Conservation (phyloP, 2,329 filamentous ascomycete genomes). For the Knufia fluminis region DNA sequence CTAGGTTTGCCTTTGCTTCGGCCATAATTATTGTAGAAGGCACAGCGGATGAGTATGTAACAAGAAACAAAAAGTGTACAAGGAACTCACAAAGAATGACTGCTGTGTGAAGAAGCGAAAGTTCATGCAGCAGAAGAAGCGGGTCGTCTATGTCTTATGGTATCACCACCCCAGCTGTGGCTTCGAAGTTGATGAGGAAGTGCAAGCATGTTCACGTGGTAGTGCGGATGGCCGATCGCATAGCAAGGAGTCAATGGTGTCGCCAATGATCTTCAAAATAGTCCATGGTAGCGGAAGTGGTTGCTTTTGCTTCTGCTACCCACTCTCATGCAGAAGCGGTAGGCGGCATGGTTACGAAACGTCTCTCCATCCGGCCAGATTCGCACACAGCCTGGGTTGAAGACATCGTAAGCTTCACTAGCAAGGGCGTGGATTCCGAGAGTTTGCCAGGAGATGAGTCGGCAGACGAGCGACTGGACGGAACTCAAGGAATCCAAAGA, state of each 20-base stretch:
- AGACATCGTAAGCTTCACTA: neutral
- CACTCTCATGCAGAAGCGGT: neutral
- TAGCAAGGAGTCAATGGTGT: neutral
- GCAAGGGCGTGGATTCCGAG: neutral
- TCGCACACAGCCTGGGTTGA: neutral
- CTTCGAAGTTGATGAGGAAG: neutral
- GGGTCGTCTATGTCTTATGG: neutral
- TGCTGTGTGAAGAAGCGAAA: neutral
- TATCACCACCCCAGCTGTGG: neutral
- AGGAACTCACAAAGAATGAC: neutral
- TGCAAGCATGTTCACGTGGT: neutral
- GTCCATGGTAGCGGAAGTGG: neutral
- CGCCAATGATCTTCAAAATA: neutral
- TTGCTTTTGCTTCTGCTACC: neutral
- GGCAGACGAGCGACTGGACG: too few relatives aligned
- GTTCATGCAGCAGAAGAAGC: neutral
- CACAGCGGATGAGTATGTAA: neutral
- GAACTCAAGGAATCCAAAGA: neutral
- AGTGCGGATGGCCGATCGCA: neutral
- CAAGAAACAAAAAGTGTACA: neutral
- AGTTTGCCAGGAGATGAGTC: neutral
- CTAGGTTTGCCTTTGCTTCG: neutral
- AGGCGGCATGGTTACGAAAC: neutral
- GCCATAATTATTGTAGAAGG: neutral
- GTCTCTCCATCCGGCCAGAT: neutral